These are phyloP conservation scores for Calonectria ilicicola DNA, from an alignment of 2,329 filamentous ascomycete genomes.

Conservation along the genomic window DNA sequence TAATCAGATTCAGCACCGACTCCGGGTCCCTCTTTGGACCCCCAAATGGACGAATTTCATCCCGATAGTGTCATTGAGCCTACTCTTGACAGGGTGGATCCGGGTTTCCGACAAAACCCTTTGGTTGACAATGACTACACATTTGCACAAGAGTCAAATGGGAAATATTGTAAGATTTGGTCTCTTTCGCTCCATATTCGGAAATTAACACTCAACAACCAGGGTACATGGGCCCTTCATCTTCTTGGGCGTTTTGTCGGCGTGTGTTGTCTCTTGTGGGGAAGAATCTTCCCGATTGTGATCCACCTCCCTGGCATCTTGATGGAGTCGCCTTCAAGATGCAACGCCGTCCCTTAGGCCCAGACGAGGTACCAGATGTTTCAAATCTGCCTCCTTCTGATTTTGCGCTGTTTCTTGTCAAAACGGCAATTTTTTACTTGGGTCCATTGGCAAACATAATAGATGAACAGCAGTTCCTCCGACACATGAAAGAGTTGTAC, in stretches of 20 bases:
- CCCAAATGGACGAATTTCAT: conserved; percentile 5
- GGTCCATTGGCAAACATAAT: conserved; percentile 34
- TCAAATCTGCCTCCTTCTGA: conserved; percentile 36
- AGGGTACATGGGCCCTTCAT: conserved; percentile 45
- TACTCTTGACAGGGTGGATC: conserved; percentile 32
- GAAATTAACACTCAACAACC: background rate
- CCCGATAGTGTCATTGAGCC: conserved; percentile 10
- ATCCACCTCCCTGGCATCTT: conserved; percentile 41
- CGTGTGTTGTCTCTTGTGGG: conserved; percentile 38
- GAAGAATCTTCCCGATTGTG: conserved; percentile 39
- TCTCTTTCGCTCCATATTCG: background rate
- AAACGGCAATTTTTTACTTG: conserved; percentile 40
- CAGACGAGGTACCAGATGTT: conserved; percentile 36
- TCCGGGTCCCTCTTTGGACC: conserved; percentile 16
- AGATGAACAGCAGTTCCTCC: conserved; percentile 33
- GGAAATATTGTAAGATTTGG: conserved; percentile 31
- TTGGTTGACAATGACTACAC: conserved; percentile 41
- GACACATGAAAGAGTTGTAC: conserved; percentile 37
- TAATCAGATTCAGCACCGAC: background rate
- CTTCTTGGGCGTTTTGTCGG: conserved; percentile 42
- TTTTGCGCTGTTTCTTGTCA: conserved; percentile 39
- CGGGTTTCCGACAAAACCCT: conserved; percentile 39
- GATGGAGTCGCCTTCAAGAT: conserved; percentile 41
- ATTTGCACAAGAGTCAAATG: conserved; percentile 33
- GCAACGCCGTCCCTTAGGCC: conserved; percentile 33